A percentile compares a stretch with the other conserved stretches of the same genome.
Conservation (phyloP, 306 rosid species). For the Citrullus colocynthis region DNA sequence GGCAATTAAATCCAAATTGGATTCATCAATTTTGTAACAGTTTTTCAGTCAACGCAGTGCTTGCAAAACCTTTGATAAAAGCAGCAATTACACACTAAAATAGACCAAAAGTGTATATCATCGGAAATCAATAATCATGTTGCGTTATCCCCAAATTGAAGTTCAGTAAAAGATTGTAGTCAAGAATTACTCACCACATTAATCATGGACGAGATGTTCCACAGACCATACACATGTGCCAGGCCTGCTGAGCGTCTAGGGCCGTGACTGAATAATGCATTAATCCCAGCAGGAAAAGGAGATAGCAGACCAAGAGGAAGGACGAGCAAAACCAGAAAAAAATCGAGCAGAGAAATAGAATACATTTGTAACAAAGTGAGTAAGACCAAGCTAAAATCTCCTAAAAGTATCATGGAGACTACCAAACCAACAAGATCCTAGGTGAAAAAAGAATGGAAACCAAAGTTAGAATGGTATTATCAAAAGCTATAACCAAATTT, state of each 20-base stretch:
- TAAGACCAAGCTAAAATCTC: constrained; percentile 77
- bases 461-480: not conserved
- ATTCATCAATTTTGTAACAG: not conserved
- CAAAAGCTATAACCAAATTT: not conserved
- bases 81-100: not conserved
- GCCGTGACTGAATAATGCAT: constrained; percentile 92
- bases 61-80: not conserved
- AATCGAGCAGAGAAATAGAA: constrained; percentile 52
- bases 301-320: constrained; percentile 74
- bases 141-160: not conserved
- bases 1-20: not conserved
- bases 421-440: constrained; percentile 96
- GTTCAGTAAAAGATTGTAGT: not conserved
- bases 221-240: constrained; percentile 79
- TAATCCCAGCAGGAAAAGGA: constrained; percentile 92
- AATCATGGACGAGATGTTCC: constrained; percentile 91
- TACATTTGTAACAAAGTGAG: constrained; percentile 81
- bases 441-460: not conserved
- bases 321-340: constrained; percentile 59
- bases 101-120: not conserved
- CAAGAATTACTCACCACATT: constrained; percentile 65
- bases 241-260: constrained; percentile 85
- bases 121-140: too few relatives aligned
- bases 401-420: constrained; percentile 63
- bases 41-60: not conserved